Percentiles rank a stretch among this genome's conserved stretches.
phyloP scores from a whole-genome alignment of 805 yeast species.

The Candida takata region DNA sequence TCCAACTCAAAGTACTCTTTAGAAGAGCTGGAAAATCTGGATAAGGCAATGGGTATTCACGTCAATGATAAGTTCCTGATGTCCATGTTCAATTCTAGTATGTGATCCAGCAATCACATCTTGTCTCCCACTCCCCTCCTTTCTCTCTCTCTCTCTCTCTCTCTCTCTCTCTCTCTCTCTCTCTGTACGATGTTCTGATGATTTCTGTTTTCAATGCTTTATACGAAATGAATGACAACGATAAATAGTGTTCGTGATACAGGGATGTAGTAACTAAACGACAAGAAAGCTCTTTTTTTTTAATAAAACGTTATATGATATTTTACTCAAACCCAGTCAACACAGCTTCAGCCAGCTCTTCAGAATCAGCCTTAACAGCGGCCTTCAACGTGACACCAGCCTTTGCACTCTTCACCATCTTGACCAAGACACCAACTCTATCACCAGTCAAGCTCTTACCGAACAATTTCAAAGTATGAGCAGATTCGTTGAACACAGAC shows the following conservation, averaged over 20 bases:
- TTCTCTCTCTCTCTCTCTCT: too few relatives aligned
- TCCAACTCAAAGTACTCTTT: constrained; percentile 17
- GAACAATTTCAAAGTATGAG: constrained; percentile 71
- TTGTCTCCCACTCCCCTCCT: too few relatives aligned
- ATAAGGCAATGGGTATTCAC: constrained; percentile 25
- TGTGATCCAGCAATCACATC: too few relatives aligned
- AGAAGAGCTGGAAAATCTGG: constrained; percentile 22
- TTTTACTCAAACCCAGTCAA: constrained; percentile 38
- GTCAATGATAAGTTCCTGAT: constrained; percentile 20
- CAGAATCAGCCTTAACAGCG: constrained; percentile 34
- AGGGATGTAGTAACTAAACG: too few relatives aligned
- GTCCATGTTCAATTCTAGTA: constrained; percentile 22
- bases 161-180: too few relatives aligned
- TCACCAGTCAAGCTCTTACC: constrained; percentile 59
- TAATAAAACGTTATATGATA: too few relatives aligned
- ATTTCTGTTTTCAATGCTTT: too few relatives aligned
- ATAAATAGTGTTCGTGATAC: too few relatives aligned
- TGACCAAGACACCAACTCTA: constrained; percentile 34
- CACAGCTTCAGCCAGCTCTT: constrained; percentile 42
- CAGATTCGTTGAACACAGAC: constrained; percentile 38
- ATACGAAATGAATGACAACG: too few relatives aligned
- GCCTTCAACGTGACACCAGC: constrained; percentile 41
- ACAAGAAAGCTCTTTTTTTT: too few relatives aligned
- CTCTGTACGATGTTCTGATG: too few relatives aligned
- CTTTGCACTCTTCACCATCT: constrained; percentile 35